Evolutionary conservation across 768 basidiomycete genomes (phyloP).

Genomic region (Psilocybe sp.): DNA sequence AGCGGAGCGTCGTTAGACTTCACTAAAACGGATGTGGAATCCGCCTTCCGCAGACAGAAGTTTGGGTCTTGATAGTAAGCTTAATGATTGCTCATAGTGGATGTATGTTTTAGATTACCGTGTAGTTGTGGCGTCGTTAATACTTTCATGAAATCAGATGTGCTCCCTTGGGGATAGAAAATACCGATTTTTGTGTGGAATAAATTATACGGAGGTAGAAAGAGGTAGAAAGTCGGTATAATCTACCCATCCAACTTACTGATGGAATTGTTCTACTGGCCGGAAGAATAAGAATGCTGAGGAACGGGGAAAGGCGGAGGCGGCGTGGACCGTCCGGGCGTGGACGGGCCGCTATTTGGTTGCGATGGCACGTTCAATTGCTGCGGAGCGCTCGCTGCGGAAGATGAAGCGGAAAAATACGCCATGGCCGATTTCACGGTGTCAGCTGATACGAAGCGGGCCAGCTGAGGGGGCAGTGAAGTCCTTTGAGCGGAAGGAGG

Average conservation of each 20-base stretch:
- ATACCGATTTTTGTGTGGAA: too few species aligned
- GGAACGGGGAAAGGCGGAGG: slow-evolving; percentile 40
- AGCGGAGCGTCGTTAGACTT: slow-evolving; percentile 75
- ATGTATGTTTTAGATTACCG: too few species aligned
- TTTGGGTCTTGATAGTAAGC: slow-evolving; percentile 15
- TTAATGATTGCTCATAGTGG: background rate
- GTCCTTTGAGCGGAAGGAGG: slow-evolving; percentile 16
- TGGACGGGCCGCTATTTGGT: slow-evolving; percentile 3
- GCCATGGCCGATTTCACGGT: slow-evolving; percentile 17
- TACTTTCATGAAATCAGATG: too few species aligned
- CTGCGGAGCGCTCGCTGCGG: background rate
- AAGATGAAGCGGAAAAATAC: slow-evolving; percentile 8
- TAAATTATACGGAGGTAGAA: slow-evolving; percentile 6
- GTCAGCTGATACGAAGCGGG: slow-evolving; percentile 18
- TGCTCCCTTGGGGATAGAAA: too few species aligned
- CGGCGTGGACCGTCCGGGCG: slow-evolving; percentile 2
- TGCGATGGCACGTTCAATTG: background rate
- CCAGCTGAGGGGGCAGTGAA: slow-evolving; percentile 13
- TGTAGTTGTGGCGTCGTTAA: too few species aligned
- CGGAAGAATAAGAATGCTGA: slow-evolving; percentile 20
- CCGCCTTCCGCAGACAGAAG: slow-evolving; percentile 67
- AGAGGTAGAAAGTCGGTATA: background rate
- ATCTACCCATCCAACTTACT: too few species aligned
- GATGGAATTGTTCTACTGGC: too few species aligned
- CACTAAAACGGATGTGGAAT: slow-evolving; percentile 68